Conservation (phyloP, 179 eudicot species). For the Amaranthus tricolor region DNA sequence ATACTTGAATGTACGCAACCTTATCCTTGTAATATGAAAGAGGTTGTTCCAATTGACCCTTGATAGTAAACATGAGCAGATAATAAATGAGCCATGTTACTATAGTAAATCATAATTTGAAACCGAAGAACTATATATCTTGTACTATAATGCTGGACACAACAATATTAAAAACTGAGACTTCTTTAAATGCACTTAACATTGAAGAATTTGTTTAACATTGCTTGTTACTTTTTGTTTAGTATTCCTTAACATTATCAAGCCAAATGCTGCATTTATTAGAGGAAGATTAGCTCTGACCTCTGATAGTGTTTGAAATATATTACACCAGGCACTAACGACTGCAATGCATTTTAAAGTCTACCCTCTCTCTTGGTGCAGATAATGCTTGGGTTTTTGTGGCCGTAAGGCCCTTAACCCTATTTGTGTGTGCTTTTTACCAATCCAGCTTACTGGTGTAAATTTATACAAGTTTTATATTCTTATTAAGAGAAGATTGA, state of each 20-base stretch:
- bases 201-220: not conserved
- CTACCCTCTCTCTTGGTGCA: not conserved
- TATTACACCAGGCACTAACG: not conserved
- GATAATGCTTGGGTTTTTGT: constrained; percentile 2
- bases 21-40: too few relatives aligned
- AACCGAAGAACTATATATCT: too few relatives aligned
- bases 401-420: not conserved
- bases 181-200: not conserved
- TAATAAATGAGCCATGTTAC: too few relatives aligned
- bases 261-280: not conserved
- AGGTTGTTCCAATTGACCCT: too few relatives aligned
- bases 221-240: not conserved
- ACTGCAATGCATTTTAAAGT: not conserved
- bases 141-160: too few relatives aligned
- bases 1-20: too few relatives aligned
- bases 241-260: not conserved
- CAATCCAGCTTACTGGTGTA: not conserved
- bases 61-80: too few relatives aligned
- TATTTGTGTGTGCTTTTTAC: not conserved
- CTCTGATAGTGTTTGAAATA: not conserved
- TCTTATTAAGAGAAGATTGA: constrained; percentile 1
- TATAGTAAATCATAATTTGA: too few relatives aligned
- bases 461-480: not conserved
- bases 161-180: too few relatives aligned
- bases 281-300: not conserved